Base-by-base conservation (phyloP, 257 asterid genomes). In the Cordia subcordata region DNA sequence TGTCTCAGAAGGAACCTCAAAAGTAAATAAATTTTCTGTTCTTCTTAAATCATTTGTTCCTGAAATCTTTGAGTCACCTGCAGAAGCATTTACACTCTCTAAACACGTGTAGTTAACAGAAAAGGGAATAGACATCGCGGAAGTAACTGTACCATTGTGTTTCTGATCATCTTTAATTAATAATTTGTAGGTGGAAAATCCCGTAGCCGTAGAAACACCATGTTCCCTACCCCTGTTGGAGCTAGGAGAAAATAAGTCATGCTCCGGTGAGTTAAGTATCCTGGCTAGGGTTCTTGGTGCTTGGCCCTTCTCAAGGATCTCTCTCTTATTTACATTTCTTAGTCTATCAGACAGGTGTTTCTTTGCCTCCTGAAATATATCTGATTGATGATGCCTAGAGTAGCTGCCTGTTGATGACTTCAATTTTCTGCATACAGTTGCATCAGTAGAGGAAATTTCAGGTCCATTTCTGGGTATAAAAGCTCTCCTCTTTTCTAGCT, bases 321-420 rank as follows among this genome's bases (percentile, higher is more conserved):
- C 83, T 13, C 37, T 44, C 14, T 57, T 62, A 13, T 47, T 80
- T 33, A 67, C 49, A 64, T 55, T 59, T 44, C 50, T 78, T 53
- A 76, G 64, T 68, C 96, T 79, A 40, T 61, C 79, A 9, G 90
- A 91, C 61, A 91, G 94, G 58, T 82, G 96, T 61, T 68, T 81
- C 78, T 82, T 88, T 12, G 96, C 98, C 83, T 88, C 96, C 65
- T 68, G 49, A 75, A 81, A 60, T 33, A 90, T 75, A 53, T 83
- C 91, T 57, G 47, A 58, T 38, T 81, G 80, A 35, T 47, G 64
- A 64, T 75, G 68, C 74, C 57, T 71, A 55, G 77, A 44, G 54
- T 44, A 16, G 47, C 62, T 23, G 44, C 47, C 58, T n/a, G 69
- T 61, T n/a, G 87, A 65, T 0, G 45, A 52, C 64, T 83, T 75